Evolutionary conservation across 2,329 filamentous ascomycete species (phyloP).

Genomic region (Cladosporium sp.): DNA sequence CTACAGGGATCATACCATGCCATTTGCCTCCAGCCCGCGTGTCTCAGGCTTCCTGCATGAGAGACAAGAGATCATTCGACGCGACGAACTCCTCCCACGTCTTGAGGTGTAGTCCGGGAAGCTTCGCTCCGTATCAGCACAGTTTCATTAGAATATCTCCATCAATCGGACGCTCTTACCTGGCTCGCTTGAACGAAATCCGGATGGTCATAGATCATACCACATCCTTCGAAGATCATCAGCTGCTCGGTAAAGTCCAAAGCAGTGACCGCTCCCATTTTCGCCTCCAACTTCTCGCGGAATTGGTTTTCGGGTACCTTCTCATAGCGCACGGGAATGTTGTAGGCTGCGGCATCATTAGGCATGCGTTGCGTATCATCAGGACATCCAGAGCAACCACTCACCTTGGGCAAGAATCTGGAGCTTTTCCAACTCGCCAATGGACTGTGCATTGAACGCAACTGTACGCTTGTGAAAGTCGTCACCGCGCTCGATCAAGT

Average conservation of each 20-base stretch:
- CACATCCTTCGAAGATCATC: constrained; percentile 10
- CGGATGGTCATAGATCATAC: constrained; percentile 6
- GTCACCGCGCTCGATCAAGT: constrained; percentile 1
- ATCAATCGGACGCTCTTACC: neutral
- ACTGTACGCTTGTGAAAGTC: neutral
- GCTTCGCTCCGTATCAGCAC: neutral
- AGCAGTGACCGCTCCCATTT: constrained; percentile 6
- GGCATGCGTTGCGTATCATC: neutral
- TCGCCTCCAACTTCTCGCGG: neutral
- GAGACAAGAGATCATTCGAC: constrained; percentile 1
- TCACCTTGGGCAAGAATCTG: neutral
- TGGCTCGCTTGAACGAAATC: constrained; percentile 9
- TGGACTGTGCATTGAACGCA: constrained; percentile 6
- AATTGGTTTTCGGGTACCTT: constrained; percentile 1
- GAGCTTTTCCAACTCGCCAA: constrained; percentile 4
- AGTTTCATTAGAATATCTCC: too few relatives aligned
- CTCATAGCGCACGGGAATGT: constrained; percentile 9
- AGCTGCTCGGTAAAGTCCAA: constrained; percentile 11
- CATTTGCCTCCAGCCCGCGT: too few relatives aligned
- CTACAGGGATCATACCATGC: too few relatives aligned
- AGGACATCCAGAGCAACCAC: neutral
- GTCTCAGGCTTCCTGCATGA: neutral
- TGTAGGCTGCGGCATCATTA: neutral
- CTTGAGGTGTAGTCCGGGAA: neutral
- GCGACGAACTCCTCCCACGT: constrained; percentile 6